Conservation (phyloP, 2,329 filamentous ascomycete genomes). For the Colletotrichum orbiculare region DNA sequence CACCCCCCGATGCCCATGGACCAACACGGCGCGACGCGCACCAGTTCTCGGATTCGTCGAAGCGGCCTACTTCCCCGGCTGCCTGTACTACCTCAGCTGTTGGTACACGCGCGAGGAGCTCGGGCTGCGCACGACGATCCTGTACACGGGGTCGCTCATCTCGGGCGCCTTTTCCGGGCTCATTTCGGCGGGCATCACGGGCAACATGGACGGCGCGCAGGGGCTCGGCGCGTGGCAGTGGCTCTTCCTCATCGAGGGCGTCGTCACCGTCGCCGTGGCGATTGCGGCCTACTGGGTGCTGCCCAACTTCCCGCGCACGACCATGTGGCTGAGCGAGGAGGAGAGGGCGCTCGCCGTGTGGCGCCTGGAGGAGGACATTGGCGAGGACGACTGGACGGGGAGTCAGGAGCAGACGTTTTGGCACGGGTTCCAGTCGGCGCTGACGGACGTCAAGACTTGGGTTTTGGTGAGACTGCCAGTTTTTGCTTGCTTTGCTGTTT, state of each 20-base stretch:
- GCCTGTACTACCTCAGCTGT: constrained; percentile 70
- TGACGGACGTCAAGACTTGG: constrained; percentile 70
- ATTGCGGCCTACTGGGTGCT: constrained; percentile 67
- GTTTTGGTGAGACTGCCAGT: constrained; percentile 56
- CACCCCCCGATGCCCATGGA: background rate
- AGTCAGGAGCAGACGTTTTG: constrained; percentile 66
- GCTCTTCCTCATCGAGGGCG: constrained; percentile 78
- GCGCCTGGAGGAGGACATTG: constrained; percentile 73
- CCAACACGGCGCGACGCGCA: background rate
- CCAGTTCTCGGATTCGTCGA: constrained; percentile 28
- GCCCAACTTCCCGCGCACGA: constrained; percentile 69
- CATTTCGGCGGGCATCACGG: constrained; percentile 72
- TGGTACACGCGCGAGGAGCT: constrained; percentile 80
- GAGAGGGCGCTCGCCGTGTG: constrained; percentile 67
- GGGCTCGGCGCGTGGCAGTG: constrained; percentile 73
- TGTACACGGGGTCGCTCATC: constrained; percentile 76
- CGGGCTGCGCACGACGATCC: constrained; percentile 71
- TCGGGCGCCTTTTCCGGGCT: constrained; percentile 78
- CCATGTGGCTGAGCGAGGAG: constrained; percentile 37
- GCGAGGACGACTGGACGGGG: constrained; percentile 71
- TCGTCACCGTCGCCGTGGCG: constrained; percentile 71
- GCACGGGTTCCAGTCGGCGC: constrained; percentile 65
- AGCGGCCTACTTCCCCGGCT: constrained; percentile 48
- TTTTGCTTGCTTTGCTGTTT: background rate
- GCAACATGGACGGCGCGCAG: constrained; percentile 68